Evolutionary conservation across 1,139 yeast species (phyloP).

Genomic region (Taphrina deformans): DNA sequence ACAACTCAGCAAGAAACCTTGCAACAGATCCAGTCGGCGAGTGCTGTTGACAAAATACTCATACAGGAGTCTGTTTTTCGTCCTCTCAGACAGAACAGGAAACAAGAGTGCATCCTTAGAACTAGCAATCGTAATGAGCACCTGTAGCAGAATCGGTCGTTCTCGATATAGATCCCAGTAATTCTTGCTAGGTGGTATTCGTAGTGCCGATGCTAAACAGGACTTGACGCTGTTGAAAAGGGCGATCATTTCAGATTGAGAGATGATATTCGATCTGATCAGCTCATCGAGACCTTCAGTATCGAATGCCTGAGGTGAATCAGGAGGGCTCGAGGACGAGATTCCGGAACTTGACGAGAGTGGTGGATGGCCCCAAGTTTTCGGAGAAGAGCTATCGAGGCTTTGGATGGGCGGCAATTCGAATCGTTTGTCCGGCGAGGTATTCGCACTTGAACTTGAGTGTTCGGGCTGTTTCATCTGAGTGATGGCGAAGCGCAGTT

Average conservation of each 20-base stretch:
- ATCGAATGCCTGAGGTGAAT: background rate
- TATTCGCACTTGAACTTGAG: background rate
- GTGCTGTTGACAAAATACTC: constrained; percentile 14
- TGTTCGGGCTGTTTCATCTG: background rate
- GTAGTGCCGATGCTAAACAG: background rate
- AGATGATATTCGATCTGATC: background rate
- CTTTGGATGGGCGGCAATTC: background rate
- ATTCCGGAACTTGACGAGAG: background rate
- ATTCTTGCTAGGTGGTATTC: background rate
- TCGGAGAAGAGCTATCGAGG: background rate
- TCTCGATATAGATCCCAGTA: constrained; percentile 1
- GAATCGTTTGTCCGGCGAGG: background rate
- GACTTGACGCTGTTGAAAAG: background rate
- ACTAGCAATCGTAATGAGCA: constrained; percentile 1
- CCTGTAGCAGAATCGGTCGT: constrained; percentile 1
- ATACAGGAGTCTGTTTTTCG: constrained; percentile 1
- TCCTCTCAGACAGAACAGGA: background rate
- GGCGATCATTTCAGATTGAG: constrained; percentile 3
- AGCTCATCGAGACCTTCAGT: constrained; percentile 5
- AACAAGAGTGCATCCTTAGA: background rate
- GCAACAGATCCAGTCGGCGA: constrained; percentile 1
- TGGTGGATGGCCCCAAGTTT: background rate
- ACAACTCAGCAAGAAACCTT: background rate
- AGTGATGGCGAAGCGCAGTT: background rate
- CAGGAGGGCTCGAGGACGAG: background rate